Conservation (phyloP, 805 yeast species). For the Ogataea philodendri region DNA sequence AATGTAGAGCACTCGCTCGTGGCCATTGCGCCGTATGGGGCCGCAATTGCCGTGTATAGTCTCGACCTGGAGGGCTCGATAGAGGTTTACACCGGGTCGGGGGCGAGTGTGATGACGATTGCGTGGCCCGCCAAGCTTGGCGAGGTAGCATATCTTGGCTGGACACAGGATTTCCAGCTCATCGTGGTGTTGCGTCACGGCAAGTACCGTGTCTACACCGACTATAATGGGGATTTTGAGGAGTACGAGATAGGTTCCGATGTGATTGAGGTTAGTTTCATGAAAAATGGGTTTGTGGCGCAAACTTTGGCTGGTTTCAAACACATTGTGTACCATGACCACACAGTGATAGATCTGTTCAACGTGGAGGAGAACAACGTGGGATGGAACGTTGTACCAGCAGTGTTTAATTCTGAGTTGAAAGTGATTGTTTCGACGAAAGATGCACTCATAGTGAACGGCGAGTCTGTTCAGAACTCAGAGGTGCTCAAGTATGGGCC, state of each 20-base stretch:
- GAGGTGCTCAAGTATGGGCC: slow-evolving; percentile 16
- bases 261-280: slow-evolving; percentile 39
- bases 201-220: slow-evolving; percentile 55
- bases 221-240: slow-evolving; percentile 64
- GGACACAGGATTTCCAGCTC: slow-evolving; percentile 53
- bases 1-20: slow-evolving; percentile 42
- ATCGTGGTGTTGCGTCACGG: slow-evolving; percentile 55
- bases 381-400: slow-evolving; percentile 27
- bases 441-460: slow-evolving; percentile 9
- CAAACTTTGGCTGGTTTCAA: slow-evolving; percentile 29
- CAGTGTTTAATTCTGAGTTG: slow-evolving; percentile 16
- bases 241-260: slow-evolving; percentile 44
- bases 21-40: slow-evolving; percentile 49
- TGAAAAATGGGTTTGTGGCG: slow-evolving; percentile 45
- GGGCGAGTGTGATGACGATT: slow-evolving; percentile 29
- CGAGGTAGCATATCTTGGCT: slow-evolving; percentile 51
- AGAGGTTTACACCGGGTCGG: slow-evolving; percentile 37
- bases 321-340: not conserved
- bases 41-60: slow-evolving; percentile 54
- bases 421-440: slow-evolving; percentile 20
- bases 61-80: slow-evolving; percentile 24
- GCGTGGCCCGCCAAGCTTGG: slow-evolving; percentile 50
- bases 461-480: slow-evolving; percentile 9
- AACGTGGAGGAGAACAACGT: slow-evolving; percentile 7
- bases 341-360: not conserved